These are phyloP conservation scores for Amaranthus hypochondriacus DNA, from an alignment of 148 eudicot genomes.

Conservation along the genomic window DNA sequence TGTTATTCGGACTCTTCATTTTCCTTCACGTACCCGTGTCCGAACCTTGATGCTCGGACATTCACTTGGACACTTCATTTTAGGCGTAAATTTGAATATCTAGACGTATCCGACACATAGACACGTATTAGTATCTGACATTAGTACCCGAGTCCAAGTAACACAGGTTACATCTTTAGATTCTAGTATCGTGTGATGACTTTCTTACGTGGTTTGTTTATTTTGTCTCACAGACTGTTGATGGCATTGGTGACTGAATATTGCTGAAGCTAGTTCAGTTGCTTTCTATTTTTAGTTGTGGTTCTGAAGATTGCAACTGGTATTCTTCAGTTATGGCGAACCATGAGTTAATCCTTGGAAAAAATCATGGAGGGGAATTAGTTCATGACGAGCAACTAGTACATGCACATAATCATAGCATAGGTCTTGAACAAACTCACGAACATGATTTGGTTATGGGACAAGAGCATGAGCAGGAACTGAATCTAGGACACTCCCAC, in stretches of 20 bases:
- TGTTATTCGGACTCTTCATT: no score
- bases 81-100: no score
- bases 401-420: conserved; percentile 30
- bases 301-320: conserved; percentile 4
- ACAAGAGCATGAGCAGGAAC: conserved; percentile 25
- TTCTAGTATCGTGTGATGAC: not conserved
- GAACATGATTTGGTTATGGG: conserved; percentile 26
- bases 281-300: not conserved
- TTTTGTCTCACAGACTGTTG: conserved; percentile 10
- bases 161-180: no score
- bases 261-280: not conserved
- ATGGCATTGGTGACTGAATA: not conserved
- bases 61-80: no score
- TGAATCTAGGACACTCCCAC: conserved; percentile 20
- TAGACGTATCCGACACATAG: no score
- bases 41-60: no score
- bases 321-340: conserved; percentile 28
- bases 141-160: no score
- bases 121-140: no score
- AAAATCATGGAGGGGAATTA: conserved; percentile 33
- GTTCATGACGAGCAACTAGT: conserved; percentile 27
- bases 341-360: conserved; percentile 37
- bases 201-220: not conserved
- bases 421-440: conserved; percentile 22
- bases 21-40: no score